These are phyloP conservation scores for Chenopodium formosanum DNA, from an alignment of 148 eudicot genomes.

Conservation along the genomic window DNA sequence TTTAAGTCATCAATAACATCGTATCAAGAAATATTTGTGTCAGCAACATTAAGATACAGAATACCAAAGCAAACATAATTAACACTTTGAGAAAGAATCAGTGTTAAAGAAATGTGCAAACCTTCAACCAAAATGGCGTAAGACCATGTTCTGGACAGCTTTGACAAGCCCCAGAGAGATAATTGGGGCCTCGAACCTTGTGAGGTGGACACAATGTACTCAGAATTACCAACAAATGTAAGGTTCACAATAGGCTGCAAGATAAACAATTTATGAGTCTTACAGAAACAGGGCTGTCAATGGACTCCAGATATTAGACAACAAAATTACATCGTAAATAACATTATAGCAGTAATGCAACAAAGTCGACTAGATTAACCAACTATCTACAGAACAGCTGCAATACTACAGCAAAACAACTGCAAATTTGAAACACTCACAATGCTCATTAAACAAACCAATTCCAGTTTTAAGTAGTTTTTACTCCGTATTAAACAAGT, in stretches of 20 bases:
- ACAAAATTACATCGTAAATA: not conserved
- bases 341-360: not conserved
- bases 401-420: not conserved
- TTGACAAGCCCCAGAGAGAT: constrained; percentile 73
- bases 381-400: not conserved
- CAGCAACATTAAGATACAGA: not conserved
- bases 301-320: not conserved
- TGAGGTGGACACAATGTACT: constrained; percentile 68
- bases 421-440: not conserved
- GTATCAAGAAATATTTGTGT: not conserved
- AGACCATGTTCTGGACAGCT: constrained; percentile 62
- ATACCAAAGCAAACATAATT: not conserved
- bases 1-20: not conserved
- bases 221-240: constrained; percentile 77
- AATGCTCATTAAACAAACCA: no score
- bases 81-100: not conserved
- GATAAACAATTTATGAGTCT: not conserved
- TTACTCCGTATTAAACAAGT: not conserved
- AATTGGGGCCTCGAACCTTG: constrained; percentile 62
- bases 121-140: constrained; percentile 78
- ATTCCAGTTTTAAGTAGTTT: no score
- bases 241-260: constrained; percentile 67
- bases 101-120: constrained; percentile 27
- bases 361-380: not conserved
- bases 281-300: not conserved